phyloP scores from a whole-genome alignment of 2,329 filamentous ascomycete genomes.

The Aspergillus costaricaensis region DNA sequence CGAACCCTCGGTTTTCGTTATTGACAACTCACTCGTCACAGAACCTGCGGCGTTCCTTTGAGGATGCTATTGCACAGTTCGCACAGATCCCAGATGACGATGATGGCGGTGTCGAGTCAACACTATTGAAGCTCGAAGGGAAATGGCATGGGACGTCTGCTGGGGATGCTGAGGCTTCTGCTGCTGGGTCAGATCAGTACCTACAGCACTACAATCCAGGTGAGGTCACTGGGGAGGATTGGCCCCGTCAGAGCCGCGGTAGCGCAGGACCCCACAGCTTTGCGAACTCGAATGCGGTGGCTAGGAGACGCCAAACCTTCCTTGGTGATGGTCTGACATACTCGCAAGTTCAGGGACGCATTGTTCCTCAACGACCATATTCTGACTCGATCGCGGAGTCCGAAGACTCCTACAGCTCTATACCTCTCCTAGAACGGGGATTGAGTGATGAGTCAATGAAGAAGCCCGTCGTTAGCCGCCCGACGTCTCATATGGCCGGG shows the following conservation, averaged over 20 bases:
- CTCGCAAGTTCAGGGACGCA: constrained; percentile 29
- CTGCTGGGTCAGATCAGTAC: neutral
- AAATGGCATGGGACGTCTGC: constrained; percentile 54
- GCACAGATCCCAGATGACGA: constrained; percentile 86
- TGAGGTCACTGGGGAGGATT: constrained; percentile 8
- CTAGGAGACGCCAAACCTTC: constrained; percentile 27
- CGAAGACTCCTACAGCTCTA: constrained; percentile 73
- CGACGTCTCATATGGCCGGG: constrained; percentile 20
- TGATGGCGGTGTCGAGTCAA: constrained; percentile 89
- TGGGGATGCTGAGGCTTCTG: constrained; percentile 2
- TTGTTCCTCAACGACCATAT: constrained; percentile 38
- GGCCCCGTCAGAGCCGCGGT: constrained; percentile 9
- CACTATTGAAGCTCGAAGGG: constrained; percentile 87
- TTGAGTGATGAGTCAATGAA: constrained; percentile 52
- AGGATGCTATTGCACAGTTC: constrained; percentile 82
- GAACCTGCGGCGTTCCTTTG: constrained; percentile 70
- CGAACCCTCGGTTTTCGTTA: constrained; percentile 43
- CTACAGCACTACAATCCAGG: neutral
- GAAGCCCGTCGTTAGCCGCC: constrained; percentile 36
- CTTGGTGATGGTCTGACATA: constrained; percentile 27
- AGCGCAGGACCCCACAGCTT: neutral
- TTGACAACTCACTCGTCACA: constrained; percentile 58
- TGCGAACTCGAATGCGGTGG: constrained; percentile 19
- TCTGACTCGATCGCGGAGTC: constrained; percentile 59
- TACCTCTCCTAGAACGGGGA: constrained; percentile 73